Base-by-base conservation (phyloP, 225 moss, liverwort and hornwort genomes). In the Polytrichum formosum region DNA sequence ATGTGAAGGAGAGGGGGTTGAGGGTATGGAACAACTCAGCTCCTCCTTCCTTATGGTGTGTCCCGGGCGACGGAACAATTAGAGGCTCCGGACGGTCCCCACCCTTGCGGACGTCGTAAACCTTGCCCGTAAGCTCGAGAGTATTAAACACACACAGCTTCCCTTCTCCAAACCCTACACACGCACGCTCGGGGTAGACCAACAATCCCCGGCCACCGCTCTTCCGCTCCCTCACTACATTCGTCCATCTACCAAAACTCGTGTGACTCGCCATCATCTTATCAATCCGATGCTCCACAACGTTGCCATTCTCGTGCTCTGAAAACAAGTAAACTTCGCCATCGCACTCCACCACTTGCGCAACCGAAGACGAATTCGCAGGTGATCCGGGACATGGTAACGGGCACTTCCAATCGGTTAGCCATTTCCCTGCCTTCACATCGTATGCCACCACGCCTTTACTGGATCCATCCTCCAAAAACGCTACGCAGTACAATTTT, bases 111-210 rank as follows among this genome's bases (percentile, higher is more conserved):
- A 80, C 37, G 23, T 86, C 75, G 5, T 77, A 61, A 18, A 71
- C 53, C 7, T 80, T 75, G 2, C 64, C 55, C 0, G 77, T 80
- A 2, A 77, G 80, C 17, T 80, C 79, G 0, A 83, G 64, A 0
- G 73, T 28, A 23, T 78, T 83, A 1, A 82, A 86, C 1, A 83
- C 71, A 16, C 67, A 53, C 2, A 86, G 64, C 55, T 83, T 72
- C 0, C 75, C 53, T 1, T 67, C 77, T 18, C 80, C 77, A 1
- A 74, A 9, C 1, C 73, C 59, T 6, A 73, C 73, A 27, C 80
- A 80, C 17, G 78, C 71, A 55, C 69, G 77, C 28, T 82, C 82
- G 0, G 82, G 79, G 30, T 85, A 82, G 0, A 79, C 76, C 0
- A 82, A 54, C 23, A 79, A 37, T 18, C 77, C 78, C 2, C 76